Evolutionary conservation across 2,329 filamentous ascomycete genomes (phyloP).

Genomic region (Byssothecium circinans): DNA sequence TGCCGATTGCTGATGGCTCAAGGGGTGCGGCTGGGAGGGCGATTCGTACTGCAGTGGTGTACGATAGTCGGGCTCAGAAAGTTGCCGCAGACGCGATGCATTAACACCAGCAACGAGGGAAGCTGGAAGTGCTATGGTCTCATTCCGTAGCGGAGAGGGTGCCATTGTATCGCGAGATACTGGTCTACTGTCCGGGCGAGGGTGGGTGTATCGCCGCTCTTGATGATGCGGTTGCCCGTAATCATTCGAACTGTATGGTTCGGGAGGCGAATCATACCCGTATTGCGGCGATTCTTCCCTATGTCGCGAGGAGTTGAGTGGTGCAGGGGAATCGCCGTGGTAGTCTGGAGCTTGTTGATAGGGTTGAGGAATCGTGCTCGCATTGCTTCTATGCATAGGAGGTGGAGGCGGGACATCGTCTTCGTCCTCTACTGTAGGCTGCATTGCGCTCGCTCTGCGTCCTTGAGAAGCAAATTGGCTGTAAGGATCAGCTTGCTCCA

Average conservation of each 20-base stretch:
- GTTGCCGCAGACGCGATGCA: slow-evolving; percentile 30
- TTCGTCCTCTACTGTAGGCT: slow-evolving; percentile 66
- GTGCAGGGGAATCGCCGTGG: slow-evolving; percentile 34
- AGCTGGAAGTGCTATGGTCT: slow-evolving; percentile 29
- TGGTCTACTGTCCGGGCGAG: slow-evolving; percentile 30
- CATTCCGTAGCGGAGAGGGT: slow-evolving; percentile 36
- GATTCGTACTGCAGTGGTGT: slow-evolving; percentile 36
- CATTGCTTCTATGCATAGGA: slow-evolving; percentile 41
- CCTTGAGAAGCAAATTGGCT: slow-evolving; percentile 52
- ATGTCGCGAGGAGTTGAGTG: slow-evolving; percentile 35
- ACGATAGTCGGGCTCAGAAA: slow-evolving; percentile 40
- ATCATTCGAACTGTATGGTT: slow-evolving; percentile 27
- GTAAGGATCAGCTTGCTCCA: slow-evolving; percentile 24
- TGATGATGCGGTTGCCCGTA: slow-evolving; percentile 25
- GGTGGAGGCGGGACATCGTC: slow-evolving; percentile 56
- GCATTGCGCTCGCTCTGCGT: slow-evolving; percentile 55
- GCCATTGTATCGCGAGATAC: slow-evolving; percentile 39
- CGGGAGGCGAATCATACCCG: slow-evolving; percentile 27
- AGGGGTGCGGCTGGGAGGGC: slow-evolving; percentile 29
- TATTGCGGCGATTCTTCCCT: slow-evolving; percentile 27
- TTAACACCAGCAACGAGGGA: slow-evolving; percentile 38
- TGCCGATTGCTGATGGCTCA: slow-evolving; percentile 31
- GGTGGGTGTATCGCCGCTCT: slow-evolving; percentile 40
- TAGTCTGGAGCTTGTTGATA: slow-evolving; percentile 28
- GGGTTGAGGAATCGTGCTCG: slow-evolving; percentile 32